Base-by-base conservation (phyloP, 768 basidiomycete genomes). In the Rhizopogon vulgaris region DNA sequence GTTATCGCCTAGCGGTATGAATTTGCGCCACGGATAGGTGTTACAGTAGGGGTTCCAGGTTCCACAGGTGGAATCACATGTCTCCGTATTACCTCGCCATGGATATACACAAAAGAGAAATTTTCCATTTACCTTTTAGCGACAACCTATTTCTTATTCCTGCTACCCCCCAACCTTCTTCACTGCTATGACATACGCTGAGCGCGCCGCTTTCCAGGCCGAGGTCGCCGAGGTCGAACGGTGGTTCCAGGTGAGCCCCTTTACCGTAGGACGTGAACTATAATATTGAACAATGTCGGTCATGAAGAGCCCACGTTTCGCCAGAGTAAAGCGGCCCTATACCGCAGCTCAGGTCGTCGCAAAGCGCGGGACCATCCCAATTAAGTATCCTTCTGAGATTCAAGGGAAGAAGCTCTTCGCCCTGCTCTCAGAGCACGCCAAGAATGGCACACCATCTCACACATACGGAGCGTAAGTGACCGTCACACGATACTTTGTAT, bases 391-490 rank as follows among this genome's bases (percentile, higher is more conserved):
- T 12, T 93, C 94, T 45, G 79, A 91, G 63, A 61, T 83, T 1
- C 80, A 82, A 65, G 94, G 78, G 57, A 90, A 93, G 78, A 98
- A 98, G 71, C 79, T 96, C 36, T 95, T 81, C 76, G 62, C 67
- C 6, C 65, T 87, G 53, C 79, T 99, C 57, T 76, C 79, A 46
- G 75, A 88, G 56, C 94, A 96, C 66, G 85, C 82, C 49, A 80
- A 78, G 67, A 77, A 76, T 52, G 80, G 85, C 34, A 89, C 89
- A 3, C 87, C 90, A 1, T 94, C 90, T 18, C 91, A 94, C 67
- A 99, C 96, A 56, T 99, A 98, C 64, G 96, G 96, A 74, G 94
- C 94, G 93, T 97, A 67, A 80, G 94, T 87, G 43, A 40, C 46
- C 37, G 42, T 25, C 34, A n/a, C 17, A 18, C 39, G n/a, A 25